phyloP scores from a whole-genome alignment of 805 yeast species.

The Candida golubevii region DNA sequence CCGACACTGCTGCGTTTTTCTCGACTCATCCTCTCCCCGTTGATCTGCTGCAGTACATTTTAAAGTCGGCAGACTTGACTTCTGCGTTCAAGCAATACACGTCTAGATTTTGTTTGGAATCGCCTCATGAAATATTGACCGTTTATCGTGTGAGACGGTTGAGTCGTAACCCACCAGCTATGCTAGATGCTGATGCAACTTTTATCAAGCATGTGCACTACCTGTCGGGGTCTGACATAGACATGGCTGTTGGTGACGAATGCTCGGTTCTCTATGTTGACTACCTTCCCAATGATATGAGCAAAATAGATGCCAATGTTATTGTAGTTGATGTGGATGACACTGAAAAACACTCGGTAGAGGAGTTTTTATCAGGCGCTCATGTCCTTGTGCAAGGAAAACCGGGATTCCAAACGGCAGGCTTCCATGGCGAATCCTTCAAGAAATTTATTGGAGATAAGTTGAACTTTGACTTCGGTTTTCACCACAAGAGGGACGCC shows the following conservation, averaged over 20 bases:
- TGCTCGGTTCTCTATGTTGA: constrained; percentile 12
- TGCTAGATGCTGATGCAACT: constrained; percentile 1
- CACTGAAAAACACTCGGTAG: constrained; percentile 15
- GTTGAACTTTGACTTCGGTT: constrained; percentile 20
- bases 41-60: constrained; percentile 18
- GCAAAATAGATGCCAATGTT: constrained; percentile 10
- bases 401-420: constrained; percentile 25
- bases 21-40: constrained; percentile 8
- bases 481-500: constrained; percentile 18
- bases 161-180: constrained; percentile 4
- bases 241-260: constrained; percentile 10
- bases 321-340: constrained; percentile 25
- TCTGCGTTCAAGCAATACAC: constrained; percentile 16
- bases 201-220: constrained; percentile 17
- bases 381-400: constrained; percentile 27
- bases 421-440: constrained; percentile 18
- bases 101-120: constrained; percentile 17
- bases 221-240: constrained; percentile 12
- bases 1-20: constrained; percentile 18
- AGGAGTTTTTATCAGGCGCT: constrained; percentile 16
- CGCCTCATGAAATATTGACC: constrained; percentile 15
- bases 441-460: constrained; percentile 24
- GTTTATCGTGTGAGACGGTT: constrained; percentile 27
- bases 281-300: constrained; percentile 1
- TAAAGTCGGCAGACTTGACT: constrained; percentile 20